Percentiles rank a stretch among this genome's conserved stretches.
Conservation (phyloP, 2,329 filamentous ascomycete species). For the Pseudogymnoascus sp. region DNA sequence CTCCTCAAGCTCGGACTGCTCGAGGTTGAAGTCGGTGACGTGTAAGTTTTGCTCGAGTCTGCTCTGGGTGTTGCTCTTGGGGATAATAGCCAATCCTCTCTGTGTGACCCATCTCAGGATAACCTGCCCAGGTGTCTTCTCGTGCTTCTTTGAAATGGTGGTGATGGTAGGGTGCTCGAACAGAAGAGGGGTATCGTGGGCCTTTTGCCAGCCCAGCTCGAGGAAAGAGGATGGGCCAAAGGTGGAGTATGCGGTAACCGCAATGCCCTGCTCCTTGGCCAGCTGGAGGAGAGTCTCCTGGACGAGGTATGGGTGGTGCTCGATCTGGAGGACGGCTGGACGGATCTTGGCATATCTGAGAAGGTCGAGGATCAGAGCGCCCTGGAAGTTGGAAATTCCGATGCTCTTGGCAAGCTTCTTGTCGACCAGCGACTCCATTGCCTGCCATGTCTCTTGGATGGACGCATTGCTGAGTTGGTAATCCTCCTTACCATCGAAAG, state of each 20-base stretch:
- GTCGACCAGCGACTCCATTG: slow-evolving; percentile 69
- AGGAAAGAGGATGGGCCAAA: slow-evolving; percentile 75
- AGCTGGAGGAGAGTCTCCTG: slow-evolving; percentile 65
- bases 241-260: slow-evolving; percentile 75
- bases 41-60: slow-evolving; percentile 60
- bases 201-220: slow-evolving; percentile 66
- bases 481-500: slow-evolving; percentile 54
- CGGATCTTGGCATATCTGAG: slow-evolving; percentile 68
- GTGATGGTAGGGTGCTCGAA: slow-evolving; percentile 63
- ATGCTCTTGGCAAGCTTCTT: slow-evolving; percentile 64
- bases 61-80: slow-evolving; percentile 59
- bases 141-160: slow-evolving; percentile 58
- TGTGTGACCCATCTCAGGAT: slow-evolving; percentile 84
- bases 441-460: slow-evolving; percentile 75
- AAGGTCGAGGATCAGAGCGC: slow-evolving; percentile 68
- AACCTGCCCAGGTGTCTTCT: slow-evolving; percentile 70
- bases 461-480: slow-evolving; percentile 59
- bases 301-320: slow-evolving; percentile 83
- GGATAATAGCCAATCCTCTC: slow-evolving; percentile 72
- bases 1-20: slow-evolving; percentile 55
- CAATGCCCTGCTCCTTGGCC: slow-evolving; percentile 61
- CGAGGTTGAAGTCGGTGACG: slow-evolving; percentile 58
- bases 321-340: slow-evolving; percentile 75
- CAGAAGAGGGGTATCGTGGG: slow-evolving; percentile 57
- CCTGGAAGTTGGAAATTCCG: slow-evolving; percentile 78